Evolutionary conservation across 352 stramenopile species (phyloP).

Genomic region (Pythium biforme): DNA sequence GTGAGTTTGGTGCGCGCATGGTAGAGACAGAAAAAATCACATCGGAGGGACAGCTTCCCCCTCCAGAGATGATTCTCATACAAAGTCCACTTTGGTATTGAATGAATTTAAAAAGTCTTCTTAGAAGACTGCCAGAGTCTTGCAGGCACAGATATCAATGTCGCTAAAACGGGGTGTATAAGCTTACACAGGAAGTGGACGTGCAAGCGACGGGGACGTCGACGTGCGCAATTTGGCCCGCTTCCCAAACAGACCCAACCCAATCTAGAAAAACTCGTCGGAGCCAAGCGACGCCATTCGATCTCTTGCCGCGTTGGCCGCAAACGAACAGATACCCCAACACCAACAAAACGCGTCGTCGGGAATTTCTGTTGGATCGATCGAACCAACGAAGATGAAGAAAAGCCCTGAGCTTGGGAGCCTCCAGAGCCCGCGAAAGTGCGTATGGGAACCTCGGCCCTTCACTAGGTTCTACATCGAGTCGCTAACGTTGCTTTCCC

Average conservation of each 20-base stretch:
- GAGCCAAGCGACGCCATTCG: conserved; percentile 12
- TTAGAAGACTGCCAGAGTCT: too few species aligned
- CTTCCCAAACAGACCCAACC: not conserved
- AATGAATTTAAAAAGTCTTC: too few species aligned
- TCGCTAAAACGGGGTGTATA: not conserved
- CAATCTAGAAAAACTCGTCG: not conserved
- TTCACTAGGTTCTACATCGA: not conserved
- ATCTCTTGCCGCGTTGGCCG: conserved; percentile 1
- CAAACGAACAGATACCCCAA: not conserved
- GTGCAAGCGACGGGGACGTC: not conserved
- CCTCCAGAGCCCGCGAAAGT: conserved; percentile 14
- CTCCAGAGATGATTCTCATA: not conserved
- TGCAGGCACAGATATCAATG: too few species aligned
- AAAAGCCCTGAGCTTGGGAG: conserved; percentile 9
- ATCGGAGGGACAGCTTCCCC: not conserved
- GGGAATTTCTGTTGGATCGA: too few species aligned
- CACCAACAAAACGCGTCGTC: not conserved
- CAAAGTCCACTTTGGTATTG: too few species aligned
- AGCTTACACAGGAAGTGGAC: not conserved
- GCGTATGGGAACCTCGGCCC: not conserved
- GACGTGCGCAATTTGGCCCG: not conserved
- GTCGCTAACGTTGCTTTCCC: not conserved
- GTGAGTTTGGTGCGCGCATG: not conserved
- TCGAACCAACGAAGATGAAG: conserved; percentile 2
- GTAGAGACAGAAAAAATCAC: not conserved